A percentile compares a stretch with the other conserved stretches of the same genome.
phyloP scores from a whole-genome alignment of 1,139 yeast species.

The Debaryomyces fabryi region DNA sequence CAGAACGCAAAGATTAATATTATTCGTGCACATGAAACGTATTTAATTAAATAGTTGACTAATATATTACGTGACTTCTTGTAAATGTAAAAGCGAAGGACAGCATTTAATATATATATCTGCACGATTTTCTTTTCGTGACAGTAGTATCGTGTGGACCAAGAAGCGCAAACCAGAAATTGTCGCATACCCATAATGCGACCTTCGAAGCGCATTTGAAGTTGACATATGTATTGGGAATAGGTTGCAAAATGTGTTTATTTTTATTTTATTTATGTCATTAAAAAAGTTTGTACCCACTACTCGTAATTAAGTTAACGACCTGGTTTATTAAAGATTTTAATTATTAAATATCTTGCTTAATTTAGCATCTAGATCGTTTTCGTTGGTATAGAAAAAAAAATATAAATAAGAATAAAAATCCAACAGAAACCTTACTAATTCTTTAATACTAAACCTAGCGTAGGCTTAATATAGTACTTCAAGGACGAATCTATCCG shows the following conservation, averaged over 20 bases:
- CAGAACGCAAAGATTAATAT: not conserved
- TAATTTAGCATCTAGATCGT: not conserved
- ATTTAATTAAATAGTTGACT: not conserved
- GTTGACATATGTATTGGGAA: not conserved
- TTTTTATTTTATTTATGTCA: too few relatives aligned
- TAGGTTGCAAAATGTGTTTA: not conserved
- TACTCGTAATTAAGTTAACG: not conserved
- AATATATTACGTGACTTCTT: not conserved
- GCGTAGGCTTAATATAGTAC: not conserved
- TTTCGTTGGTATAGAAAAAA: not conserved
- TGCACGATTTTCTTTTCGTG: too few relatives aligned
- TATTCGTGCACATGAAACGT: not conserved
- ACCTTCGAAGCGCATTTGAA: not conserved
- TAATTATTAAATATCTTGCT: not conserved
- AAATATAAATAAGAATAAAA: not conserved
- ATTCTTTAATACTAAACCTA: not conserved
- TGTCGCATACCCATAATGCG: not conserved
- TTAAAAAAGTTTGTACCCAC: not conserved
- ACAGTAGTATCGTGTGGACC: not conserved
- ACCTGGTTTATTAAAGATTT: not conserved
- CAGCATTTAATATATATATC: not conserved
- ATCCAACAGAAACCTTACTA: too few relatives aligned
- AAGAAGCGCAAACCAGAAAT: not conserved
- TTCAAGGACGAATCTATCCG: not conserved
- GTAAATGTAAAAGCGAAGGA: not conserved